Evolutionary conservation across 2,329 filamentous ascomycete species (phyloP), one percentile per base, ranked within the genome.

Genomic region (Amylocarpus encephaloides): DNA sequence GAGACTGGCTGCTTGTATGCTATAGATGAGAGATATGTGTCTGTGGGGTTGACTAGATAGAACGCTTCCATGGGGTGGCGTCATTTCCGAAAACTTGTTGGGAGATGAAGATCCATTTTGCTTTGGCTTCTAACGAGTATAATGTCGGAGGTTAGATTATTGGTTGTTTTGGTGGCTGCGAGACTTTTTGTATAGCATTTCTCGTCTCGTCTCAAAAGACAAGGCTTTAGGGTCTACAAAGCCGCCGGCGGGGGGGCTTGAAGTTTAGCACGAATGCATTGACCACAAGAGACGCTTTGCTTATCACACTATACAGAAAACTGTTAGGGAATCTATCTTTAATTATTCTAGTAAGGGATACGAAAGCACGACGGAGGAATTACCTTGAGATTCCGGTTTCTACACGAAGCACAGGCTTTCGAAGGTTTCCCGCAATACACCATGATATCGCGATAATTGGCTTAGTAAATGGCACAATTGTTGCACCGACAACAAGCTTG

Each of bases 391-490:
- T 56, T 50, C 12, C 54, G 32, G 9, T 48, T 47, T 22, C 54
- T 40, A 46, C 54, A 56, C 41, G 51, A 42, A 29, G 46, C 29
- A 32, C 54, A 56, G 11, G 46, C 41, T 40, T 46, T 52, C 6
- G 54, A 50, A 4, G 54, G 54, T 16, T 46, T 49, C 9, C 54
- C 51, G 33, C 51, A 56, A 42, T 56, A 56, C 10, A 56, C 54
- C 54, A 56, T 56, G 26, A 13, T 36, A 43, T 22, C 3, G 29
- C 2, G 11, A 30, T 7, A 10, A 26, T 9, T 26, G n/a, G 12
- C 29, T 43, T 11, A 43, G 12, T n/a, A 29, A 10, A 26, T 29
- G 40, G n/a, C 9, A 29, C 9, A 12, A 43, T 30, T 13, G 12
- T 13, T 13, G 15, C 34, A 36, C 34, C 15, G 12, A 13, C 34